Percentiles rank a stretch among this genome's conserved stretches.
These are phyloP conservation scores for Aspergillus melleus DNA, from an alignment of 2,329 filamentous ascomycete species.

Conservation along the genomic window DNA sequence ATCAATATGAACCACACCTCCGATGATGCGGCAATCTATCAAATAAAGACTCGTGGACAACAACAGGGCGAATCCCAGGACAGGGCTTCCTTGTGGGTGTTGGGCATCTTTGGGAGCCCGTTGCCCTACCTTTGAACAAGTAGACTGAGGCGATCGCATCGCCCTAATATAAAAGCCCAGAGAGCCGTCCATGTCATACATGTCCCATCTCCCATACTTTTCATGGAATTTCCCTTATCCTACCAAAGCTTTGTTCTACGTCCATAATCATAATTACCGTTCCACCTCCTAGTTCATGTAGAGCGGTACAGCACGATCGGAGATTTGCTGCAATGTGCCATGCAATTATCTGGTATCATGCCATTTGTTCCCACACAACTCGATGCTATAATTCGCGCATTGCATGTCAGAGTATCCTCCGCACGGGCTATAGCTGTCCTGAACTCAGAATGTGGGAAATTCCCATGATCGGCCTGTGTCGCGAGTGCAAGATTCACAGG, in stretches of 20 bases:
- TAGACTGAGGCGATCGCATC: background rate
- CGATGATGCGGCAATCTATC: background rate
- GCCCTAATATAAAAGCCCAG: background rate
- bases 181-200: background rate
- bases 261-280: background rate
- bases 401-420: constrained; percentile 16
- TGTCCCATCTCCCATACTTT: too few species aligned
- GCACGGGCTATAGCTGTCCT: constrained; percentile 18
- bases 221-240: background rate
- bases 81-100: background rate
- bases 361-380: constrained; percentile 22
- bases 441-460: constrained; percentile 6
- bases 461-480: constrained; percentile 18
- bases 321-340: constrained; percentile 23
- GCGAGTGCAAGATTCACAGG: constrained; percentile 7
- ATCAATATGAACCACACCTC: background rate
- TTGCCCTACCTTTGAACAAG: background rate
- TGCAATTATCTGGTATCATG: constrained; percentile 24
- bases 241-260: background rate
- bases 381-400: constrained; percentile 12
- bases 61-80: background rate
- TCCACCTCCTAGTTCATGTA: background rate
- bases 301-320: background rate
- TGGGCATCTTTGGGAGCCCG: background rate
- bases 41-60: background rate